Base-by-base conservation (phyloP, 129 eudicot genomes). In the Smallanthus sonchifolius region DNA sequence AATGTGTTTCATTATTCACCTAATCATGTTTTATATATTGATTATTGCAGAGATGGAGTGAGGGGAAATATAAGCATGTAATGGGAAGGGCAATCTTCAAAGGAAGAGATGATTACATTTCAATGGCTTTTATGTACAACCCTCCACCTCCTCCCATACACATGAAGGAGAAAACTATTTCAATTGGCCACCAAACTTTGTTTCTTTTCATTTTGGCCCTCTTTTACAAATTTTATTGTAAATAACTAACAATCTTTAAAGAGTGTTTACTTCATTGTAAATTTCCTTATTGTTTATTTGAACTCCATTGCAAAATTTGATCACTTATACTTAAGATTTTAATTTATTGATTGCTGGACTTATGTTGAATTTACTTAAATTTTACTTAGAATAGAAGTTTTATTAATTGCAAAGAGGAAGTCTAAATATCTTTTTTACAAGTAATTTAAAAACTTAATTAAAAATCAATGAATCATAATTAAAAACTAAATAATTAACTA, bases 51-150 rank as follows among this genome's bases (percentile, higher is more conserved):
- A 86, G 73, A 40, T 86, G 91, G 89, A 85, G 91, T 45, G 72
- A 72, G 24, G 91, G 91, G 40, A 72, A 63, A 57, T 90, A 75
- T 74, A 90, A 87, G 70, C 93, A 90, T 75, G 96, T 90, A 45
- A 91, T 91, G 69, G 97, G 97, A 30, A 84, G 81, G 59, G 87
- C 94, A 70, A 52, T 87, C 5, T 85, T 69, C 24, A 82, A 70
- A 81, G 72, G 79, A 15, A 79, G 57, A 48, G 73, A 79, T 43
- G 79, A 72, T 6, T 69, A 73, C 37, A 78, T 87, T 17, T 87
- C 97, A 6, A 79, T 91, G 94, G 83, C 87, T 44, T 87, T 87
- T 76, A 81, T 91, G 57, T 74, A 45, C 15, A 85, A 77, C 76
- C 81, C 85, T 49, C 91, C 89, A 77, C 57, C 89, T 82, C 74